Base-by-base conservation (phyloP, 345 rosid genomes). In the Pseudoturritis turrita region DNA sequence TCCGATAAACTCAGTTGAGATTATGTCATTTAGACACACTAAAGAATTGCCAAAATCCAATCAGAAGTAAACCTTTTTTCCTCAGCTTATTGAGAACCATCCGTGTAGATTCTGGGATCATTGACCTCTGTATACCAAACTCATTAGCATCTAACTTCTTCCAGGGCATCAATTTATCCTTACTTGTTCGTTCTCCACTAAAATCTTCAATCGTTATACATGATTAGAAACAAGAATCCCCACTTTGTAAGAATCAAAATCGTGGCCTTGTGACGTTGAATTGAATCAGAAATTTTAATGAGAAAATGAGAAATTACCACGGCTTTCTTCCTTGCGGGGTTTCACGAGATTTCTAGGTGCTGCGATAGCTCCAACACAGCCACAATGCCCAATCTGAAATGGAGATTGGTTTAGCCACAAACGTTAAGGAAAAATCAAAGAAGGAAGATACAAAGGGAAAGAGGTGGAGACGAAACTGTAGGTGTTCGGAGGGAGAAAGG, bases 81-180 rank as follows among this genome's bases (percentile, higher is more conserved):
- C 66, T 85, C 9, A 88, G 86, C 46, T 72, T 84, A 64, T 77
- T 79, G 37, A 88, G 89, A 75, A 88, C 91, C 65, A 79, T 77
- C 39, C 84, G 78, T 0, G 88, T 82, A 52, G 91, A 83, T 59
- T 70, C 80, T 21, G 91, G 66, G n/a, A 88, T 81, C 88, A 80
- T 86, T 8, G 89, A 79, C 69, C 74, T 79, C 50, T 78, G 82
- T 28, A 88, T 85, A 35, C 89, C 95, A 64, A 88, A 82, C 6
- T 85, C 89, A 55, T 65, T 71, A 67, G 91, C 85, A 54, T 74
- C 79, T 74, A 82, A 68, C 66, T 82, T 85, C 82, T 78, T 85
- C 86, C 85, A 86, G 21, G 61, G 26, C 15, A 70, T 62, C 40
- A 33, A 26, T 31, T 78, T 73, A 17, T 67, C 78, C 54, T 72